Evolutionary conservation across 139 green algal species (phyloP), one percentile per base, ranked within the genome.

Genomic region (Parachlorella kessleri): DNA sequence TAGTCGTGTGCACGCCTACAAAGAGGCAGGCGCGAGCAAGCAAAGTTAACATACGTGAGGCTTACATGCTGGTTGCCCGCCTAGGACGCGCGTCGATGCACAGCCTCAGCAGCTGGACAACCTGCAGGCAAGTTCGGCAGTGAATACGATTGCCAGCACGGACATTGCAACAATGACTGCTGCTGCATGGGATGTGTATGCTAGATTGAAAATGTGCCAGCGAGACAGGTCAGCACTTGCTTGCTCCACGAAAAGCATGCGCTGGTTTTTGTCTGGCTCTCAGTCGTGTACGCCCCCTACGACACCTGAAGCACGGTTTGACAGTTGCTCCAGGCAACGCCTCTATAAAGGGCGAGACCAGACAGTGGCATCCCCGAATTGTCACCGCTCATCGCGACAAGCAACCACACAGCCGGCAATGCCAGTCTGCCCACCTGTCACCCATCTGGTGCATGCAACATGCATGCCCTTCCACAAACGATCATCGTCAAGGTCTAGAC

Each of bases 211-310:
- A n/a, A n/a, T 87, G 82, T 87, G 55, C 82, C 82, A 87, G 77
- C 77, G 82, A 87, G 82, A 87, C 82, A 87, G 82, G 82, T 87
- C 82, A 87, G 82, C 77, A 69, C 48, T 26, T 41, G 77, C 72
- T 59, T 53, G 70, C 72, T 80, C 53, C 38, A 65, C 33, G 53
- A n/a, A 71, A 55, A 66, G 75, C 82, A 40, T 28, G 72, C 54
- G 72, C 82, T 87, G 82, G 82, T 87, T 87, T 87, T 65, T 64
- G 71, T 69, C 53, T 75, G 63, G 82, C 55, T 53, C 59, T 79
- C 82, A 77, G n/a, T 81, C 48, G 28, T 81, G 26, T 81, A 28
- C 41, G 76, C 77, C 81, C 70, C 76, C 81, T 53, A 76, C 81
- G 75, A 86, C 76, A 86, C 75, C 76, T 86, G 76, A 41, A 81